A percentile compares a stretch with the other conserved stretches of the same genome.
phyloP scores from a whole-genome alignment of 371 early-diverging fungal genomes.

The Apophysomyces trapeziformis region DNA sequence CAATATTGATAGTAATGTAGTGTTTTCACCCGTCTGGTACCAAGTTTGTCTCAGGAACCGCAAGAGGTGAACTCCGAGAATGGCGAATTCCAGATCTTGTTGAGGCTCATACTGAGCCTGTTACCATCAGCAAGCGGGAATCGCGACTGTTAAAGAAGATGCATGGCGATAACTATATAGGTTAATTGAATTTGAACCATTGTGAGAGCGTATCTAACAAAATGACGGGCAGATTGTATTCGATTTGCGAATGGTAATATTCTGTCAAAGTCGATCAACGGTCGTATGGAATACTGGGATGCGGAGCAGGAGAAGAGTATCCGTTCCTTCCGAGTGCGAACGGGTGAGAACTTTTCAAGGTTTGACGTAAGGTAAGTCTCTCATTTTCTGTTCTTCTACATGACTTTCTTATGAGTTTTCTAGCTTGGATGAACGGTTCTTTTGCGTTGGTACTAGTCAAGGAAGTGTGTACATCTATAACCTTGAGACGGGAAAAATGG shows the following conservation, averaged over 20 bases:
- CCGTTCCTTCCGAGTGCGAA: slow-evolving; percentile 40
- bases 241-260: slow-evolving; percentile 68
- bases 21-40: slow-evolving; percentile 63
- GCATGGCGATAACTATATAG: slow-evolving; percentile 48
- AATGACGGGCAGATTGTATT: slow-evolving; percentile 57
- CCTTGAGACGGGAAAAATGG: slow-evolving; percentile 63
- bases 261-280: slow-evolving; percentile 75
- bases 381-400: neutral
- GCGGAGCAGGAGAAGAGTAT: slow-evolving; percentile 46
- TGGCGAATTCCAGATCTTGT: slow-evolving; percentile 57
- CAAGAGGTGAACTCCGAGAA: slow-evolving; percentile 60
- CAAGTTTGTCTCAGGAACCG: slow-evolving; percentile 59
- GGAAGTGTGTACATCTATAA: slow-evolving; percentile 75
- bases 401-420: neutral
- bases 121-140: slow-evolving; percentile 34
- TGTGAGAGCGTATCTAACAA: neutral
- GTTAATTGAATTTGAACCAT: slow-evolving; percentile 15
- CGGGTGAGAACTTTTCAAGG: slow-evolving; percentile 48
- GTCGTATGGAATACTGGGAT: slow-evolving; percentile 79
- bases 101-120: slow-evolving; percentile 31
- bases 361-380: slow-evolving; percentile 43
- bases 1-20: slow-evolving; percentile 29
- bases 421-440: slow-evolving; percentile 68
- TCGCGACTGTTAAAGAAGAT: slow-evolving; percentile 43
- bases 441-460: slow-evolving; percentile 76